Evolutionary conservation across 805 yeast species (phyloP).

Genomic region (Phaffomyces antillensis): DNA sequence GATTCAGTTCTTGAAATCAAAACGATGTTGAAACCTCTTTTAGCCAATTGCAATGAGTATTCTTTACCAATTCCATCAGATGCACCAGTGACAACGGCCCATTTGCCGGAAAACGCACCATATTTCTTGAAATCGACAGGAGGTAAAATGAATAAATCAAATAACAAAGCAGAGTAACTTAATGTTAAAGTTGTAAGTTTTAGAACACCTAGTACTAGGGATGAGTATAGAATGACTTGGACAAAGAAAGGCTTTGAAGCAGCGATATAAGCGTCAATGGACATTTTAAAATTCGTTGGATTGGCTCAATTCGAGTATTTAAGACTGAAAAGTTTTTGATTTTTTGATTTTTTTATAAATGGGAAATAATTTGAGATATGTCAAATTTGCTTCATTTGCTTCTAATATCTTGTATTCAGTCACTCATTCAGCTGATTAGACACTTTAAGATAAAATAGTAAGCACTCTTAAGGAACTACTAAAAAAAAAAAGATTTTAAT

Average conservation of each 20-base stretch:
- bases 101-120: slow-evolving; percentile 65
- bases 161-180: slow-evolving; percentile 44
- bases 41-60: slow-evolving; percentile 79
- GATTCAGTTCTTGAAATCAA: slow-evolving; percentile 78
- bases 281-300: not conserved
- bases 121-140: slow-evolving; percentile 52
- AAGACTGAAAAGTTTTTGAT: too few relatives aligned
- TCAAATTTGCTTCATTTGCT: too few relatives aligned
- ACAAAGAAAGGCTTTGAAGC: slow-evolving; percentile 7
- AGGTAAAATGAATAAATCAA: slow-evolving; percentile 60
- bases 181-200: slow-evolving; percentile 47
- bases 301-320: too few relatives aligned
- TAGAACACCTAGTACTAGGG: slow-evolving; percentile 54
- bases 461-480: too few relatives aligned
- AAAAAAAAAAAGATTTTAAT: too few relatives aligned
- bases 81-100: slow-evolving; percentile 98
- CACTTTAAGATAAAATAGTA: too few relatives aligned
- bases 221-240: slow-evolving; percentile 27
- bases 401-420: too few relatives aligned
- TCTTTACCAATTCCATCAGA: slow-evolving; percentile 98
- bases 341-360: too few relatives aligned
- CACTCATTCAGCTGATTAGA: too few relatives aligned
- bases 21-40: slow-evolving; percentile 74
- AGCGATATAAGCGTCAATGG: slow-evolving; percentile 8
- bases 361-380: too few relatives aligned